Conservation (phyloP, 2,329 filamentous ascomycete species). For the Huntiella savannae region DNA sequence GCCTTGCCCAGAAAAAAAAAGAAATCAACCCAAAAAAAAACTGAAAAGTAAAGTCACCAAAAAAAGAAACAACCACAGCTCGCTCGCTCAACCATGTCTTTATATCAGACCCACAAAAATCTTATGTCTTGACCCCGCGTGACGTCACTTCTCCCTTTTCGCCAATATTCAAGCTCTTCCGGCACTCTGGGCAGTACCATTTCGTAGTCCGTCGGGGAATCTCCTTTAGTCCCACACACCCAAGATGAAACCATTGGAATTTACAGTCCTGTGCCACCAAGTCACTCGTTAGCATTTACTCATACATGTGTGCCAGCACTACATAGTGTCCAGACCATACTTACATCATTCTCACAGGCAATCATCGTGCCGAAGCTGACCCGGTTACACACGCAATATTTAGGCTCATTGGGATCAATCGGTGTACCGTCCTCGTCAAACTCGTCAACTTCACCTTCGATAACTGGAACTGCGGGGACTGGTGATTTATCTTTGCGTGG, state of each 20-base stretch:
- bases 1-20: neutral
- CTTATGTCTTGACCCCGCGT: slow-evolving; percentile 30
- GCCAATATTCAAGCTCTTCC: slow-evolving; percentile 40
- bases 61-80: neutral
- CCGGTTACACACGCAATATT: slow-evolving; percentile 61
- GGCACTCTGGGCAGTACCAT: slow-evolving; percentile 71
- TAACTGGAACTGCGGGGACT: slow-evolving; percentile 17
- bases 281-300: neutral
- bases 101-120: neutral
- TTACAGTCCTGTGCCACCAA: slow-evolving; percentile 39
- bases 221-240: slow-evolving; percentile 50
- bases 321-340: slow-evolving; percentile 16
- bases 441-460: slow-evolving; percentile 34
- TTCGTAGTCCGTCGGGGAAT: slow-evolving; percentile 55
- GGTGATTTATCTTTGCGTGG: slow-evolving; percentile 34
- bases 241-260: slow-evolving; percentile 70
- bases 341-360: slow-evolving; percentile 62
- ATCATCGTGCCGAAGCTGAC: slow-evolving; percentile 75
- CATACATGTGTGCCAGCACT: neutral
- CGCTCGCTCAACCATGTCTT: neutral
- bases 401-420: slow-evolving; percentile 56
- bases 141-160: slow-evolving; percentile 44
- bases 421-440: slow-evolving; percentile 48
- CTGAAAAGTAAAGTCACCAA: neutral
- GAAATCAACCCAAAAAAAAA: neutral